These are phyloP conservation scores for Somion occarium DNA, from an alignment of 1,284 basidiomycete genomes.

Conservation along the genomic window DNA sequence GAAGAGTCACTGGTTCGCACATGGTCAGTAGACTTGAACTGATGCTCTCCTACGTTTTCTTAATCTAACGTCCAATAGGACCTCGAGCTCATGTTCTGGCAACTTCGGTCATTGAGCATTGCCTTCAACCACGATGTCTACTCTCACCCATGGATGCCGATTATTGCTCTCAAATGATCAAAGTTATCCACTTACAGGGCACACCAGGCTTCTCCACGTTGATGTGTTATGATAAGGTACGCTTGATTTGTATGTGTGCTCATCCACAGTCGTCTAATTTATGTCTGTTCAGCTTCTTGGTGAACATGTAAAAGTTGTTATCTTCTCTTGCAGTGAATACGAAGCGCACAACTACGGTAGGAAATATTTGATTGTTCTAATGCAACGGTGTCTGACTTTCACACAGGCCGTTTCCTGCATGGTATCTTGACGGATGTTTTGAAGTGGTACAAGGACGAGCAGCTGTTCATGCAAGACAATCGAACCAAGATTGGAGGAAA, in stretches of 20 bases:
- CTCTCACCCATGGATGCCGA: conserved; percentile 96
- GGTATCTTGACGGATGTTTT: conserved; percentile 74
- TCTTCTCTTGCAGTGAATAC: conserved; percentile 93
- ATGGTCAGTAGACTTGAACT: conserved; percentile 39
- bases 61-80: conserved; percentile 22
- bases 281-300: conserved; percentile 49
- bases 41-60: neutral
- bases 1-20: conserved; percentile 86
- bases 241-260: conserved; percentile 15
- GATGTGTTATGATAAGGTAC: conserved; percentile 81
- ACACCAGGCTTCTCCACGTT: conserved; percentile 87
- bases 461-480: conserved; percentile 61
- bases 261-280: conserved; percentile 30
- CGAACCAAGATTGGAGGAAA: conserved; percentile 63
- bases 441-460: conserved; percentile 74
- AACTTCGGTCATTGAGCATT: conserved; percentile 78
- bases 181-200: conserved; percentile 80
- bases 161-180: conserved; percentile 90
- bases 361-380: conserved; percentile 16
- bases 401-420: conserved; percentile 75
- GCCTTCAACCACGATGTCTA: conserved; percentile 88
- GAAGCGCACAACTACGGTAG: conserved; percentile 93
- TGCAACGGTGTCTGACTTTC: conserved; percentile 3
- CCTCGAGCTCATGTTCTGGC: conserved; percentile 50
- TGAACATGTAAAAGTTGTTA: conserved; percentile 77